A percentile compares a stretch with the other conserved stretches of the same genome.
Conservation (phyloP, 2,329 filamentous ascomycete species). For the Pleomassaria siparia region DNA sequence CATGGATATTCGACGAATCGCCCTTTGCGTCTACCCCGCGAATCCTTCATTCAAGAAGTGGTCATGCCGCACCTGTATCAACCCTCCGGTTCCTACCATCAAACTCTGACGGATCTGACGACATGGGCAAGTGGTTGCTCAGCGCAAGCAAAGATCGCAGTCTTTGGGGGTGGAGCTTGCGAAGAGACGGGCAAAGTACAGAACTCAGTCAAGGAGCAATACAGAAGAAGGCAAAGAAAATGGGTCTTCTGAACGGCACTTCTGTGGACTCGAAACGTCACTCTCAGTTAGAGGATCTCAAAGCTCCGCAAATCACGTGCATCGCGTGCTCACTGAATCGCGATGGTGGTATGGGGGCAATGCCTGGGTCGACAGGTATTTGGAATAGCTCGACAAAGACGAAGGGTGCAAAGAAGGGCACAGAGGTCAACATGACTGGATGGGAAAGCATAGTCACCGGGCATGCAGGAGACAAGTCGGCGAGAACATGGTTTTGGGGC, state of each 20-base stretch:
- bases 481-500: conserved; percentile 98
- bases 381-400: conserved; percentile 75
- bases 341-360: conserved; percentile 87
- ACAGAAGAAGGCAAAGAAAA: conserved; percentile 85
- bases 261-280: conserved; percentile 62
- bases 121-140: conserved; percentile 88
- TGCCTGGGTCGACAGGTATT: conserved; percentile 74
- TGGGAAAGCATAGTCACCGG: conserved; percentile 98
- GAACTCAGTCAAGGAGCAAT: conserved; percentile 91
- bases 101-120: conserved; percentile 85
- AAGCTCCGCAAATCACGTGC: conserved; percentile 87
- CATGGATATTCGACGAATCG: conserved; percentile 93
- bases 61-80: conserved; percentile 84
- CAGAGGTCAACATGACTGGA: conserved; percentile 76
- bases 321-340: conserved; percentile 91
- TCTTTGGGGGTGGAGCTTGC: conserved; percentile 94
- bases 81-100: conserved; percentile 82
- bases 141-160: conserved; percentile 88
- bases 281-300: conserved; percentile 70
- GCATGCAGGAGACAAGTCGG: conserved; percentile 80
- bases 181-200: conserved; percentile 88
- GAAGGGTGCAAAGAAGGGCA: conserved; percentile 64
- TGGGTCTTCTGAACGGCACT: conserved; percentile 66
- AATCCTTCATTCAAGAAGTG: conserved; percentile 80
- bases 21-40: conserved; percentile 87